These are phyloP conservation scores for Cyclotella sp. DNA, from an alignment of 108 stramenopile species.

Conservation along the genomic window DNA sequence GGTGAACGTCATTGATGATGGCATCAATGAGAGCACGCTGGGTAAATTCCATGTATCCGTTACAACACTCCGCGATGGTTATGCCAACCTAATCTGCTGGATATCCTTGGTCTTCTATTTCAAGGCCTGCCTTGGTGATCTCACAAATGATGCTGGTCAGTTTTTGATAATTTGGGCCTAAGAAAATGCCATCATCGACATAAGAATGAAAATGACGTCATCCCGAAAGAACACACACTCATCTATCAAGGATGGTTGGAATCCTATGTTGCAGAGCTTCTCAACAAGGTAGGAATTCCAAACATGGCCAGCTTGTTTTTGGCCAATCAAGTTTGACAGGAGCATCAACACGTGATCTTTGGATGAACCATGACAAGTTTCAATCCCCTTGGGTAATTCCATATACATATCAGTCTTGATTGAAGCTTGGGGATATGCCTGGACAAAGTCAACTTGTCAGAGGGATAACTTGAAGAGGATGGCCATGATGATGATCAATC, in stretches of 20 bases:
- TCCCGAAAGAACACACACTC: not conserved
- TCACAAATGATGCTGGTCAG: too few species aligned
- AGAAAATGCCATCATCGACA: conserved; percentile 56
- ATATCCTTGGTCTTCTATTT: conserved; percentile 53
- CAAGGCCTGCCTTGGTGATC: conserved; percentile 27
- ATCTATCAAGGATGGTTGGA: conserved; percentile 34
- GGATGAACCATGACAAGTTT: conserved; percentile 38
- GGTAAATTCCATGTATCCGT: conserved; percentile 44
- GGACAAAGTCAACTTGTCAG: too few species aligned
- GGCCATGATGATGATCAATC: too few species aligned
- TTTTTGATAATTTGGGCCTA: conserved; percentile 6
- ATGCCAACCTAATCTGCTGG: conserved; percentile 58
- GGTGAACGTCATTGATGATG: conserved; percentile 20
- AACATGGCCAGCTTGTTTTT: conserved; percentile 43
- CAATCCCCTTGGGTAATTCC: too few species aligned
- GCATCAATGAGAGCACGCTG: conserved; percentile 58
- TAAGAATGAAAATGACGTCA: conserved; percentile 14
- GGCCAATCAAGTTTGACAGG: conserved; percentile 47
- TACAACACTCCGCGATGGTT: conserved; percentile 23
- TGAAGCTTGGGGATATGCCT: too few species aligned
- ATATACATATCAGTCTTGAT: too few species aligned
- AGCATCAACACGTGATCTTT: conserved; percentile 16
- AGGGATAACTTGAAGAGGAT: too few species aligned
- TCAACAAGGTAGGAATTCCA: conserved; percentile 53
- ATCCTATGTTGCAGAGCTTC: conserved; percentile 36